Evolutionary conservation across 306 rosid genomes (phyloP).

Genomic region (Malus fusca): DNA sequence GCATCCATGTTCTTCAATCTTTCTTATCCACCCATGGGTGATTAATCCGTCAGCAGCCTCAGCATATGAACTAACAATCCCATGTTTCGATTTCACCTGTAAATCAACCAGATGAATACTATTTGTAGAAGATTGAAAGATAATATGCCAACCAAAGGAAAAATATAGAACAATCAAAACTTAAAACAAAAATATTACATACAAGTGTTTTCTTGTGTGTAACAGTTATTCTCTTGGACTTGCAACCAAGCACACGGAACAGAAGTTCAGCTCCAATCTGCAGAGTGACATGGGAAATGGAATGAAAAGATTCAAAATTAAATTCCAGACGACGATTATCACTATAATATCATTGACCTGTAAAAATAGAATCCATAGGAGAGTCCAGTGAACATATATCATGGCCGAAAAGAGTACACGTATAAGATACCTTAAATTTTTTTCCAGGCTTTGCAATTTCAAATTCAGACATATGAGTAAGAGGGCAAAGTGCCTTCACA

Average conservation of each 20-base stretch:
- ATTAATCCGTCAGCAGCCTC: conserved; percentile 76
- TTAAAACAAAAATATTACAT: conserved; percentile 21
- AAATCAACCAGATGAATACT: neutral
- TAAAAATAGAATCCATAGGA: neutral
- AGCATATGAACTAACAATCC: conserved; percentile 64
- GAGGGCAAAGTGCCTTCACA: conserved; percentile 91
- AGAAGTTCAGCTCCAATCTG: conserved; percentile 86
- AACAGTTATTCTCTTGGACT: conserved; percentile 89
- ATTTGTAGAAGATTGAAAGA: too few relatives aligned
- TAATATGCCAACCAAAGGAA: neutral
- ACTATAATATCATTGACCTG: neutral
- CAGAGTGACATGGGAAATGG: conserved; percentile 25
- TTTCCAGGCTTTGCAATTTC: conserved; percentile 87
- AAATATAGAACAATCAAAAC: neutral
- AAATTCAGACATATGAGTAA: conserved; percentile 91
- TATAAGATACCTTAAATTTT: conserved; percentile 57
- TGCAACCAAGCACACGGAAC: conserved; percentile 92
- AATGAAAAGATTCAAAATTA: conserved; percentile 9
- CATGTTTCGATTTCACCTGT: conserved; percentile 85
- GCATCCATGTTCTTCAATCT: conserved; percentile 86
- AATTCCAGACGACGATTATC: neutral
- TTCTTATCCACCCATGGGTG: conserved; percentile 96
- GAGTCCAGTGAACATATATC: neutral
- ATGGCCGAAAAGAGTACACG: neutral
- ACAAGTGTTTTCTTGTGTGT: conserved; percentile 95